Base-by-base conservation (phyloP, 345 rosid species). In the Eucalyptus grandis region DNA sequence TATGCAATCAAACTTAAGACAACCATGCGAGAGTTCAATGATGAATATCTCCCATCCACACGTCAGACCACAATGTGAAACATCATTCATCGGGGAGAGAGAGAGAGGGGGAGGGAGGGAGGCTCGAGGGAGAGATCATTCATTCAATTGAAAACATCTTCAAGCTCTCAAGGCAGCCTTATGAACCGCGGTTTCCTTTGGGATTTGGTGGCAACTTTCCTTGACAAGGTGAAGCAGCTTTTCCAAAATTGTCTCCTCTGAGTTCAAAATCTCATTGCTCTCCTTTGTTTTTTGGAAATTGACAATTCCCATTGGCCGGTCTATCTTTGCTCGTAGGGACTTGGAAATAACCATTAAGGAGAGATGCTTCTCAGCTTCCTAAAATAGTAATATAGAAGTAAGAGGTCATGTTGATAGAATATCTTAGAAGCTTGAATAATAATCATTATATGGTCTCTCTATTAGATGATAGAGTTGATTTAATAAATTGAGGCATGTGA, bases 311-410 rank as follows among this genome's bases (percentile, higher is more conserved):
- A 89, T 82, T 43, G 99, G 99, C 92, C 99, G 91, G 92, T 98
- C 97, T 81, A 98, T 97, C 93, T 97, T 98, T 34, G 98, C 98
- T 87, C 95, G 93, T 86, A 98, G 91, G 86, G 98, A 95, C 91
- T 96, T 98, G 60, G 97, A 97, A 86, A 98, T 98, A 9, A 98
- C 99, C 99, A 98, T 96, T 69, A 96, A 99, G 5, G 99, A 98
- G 11, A 98, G 96, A 93, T 97, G 96, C 95, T 96, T 98, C 95
- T 97, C 99, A 51, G 98, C 94, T 92, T 95, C 98, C 99, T 96
- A 93, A 80, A 93, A 62, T 88, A 22, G 27, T 83, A 58, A 62
- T 40, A 67, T 34, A 81, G 86, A 86, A 83, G 86, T 83, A 86
- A 83, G 86, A 44, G 50, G 34, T 49, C 50, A 37, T 7, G 46